These are phyloP conservation scores for Scedosporium boydii DNA, from an alignment of 2,329 filamentous ascomycete genomes.

Conservation along the genomic window DNA sequence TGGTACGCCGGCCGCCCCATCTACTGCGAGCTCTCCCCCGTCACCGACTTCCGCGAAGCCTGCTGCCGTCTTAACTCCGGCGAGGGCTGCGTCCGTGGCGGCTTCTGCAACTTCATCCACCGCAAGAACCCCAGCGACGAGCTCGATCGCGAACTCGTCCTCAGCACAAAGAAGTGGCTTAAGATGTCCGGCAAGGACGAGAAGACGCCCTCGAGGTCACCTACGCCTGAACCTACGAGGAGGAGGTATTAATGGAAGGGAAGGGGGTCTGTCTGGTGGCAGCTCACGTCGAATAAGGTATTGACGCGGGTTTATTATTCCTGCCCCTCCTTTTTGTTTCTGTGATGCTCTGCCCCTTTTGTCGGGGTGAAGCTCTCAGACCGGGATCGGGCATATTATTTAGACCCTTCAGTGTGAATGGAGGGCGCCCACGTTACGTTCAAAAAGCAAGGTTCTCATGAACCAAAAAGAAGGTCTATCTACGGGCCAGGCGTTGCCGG, in stretches of 20 bases:
- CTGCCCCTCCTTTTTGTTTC: too few relatives aligned
- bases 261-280: too few relatives aligned
- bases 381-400: too few relatives aligned
- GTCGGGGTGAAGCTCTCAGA: too few relatives aligned
- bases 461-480: background rate
- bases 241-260: constrained; percentile 48
- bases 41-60: constrained; percentile 96
- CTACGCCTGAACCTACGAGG: constrained; percentile 74
- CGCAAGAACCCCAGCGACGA: constrained; percentile 88
- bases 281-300: too few relatives aligned
- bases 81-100: constrained; percentile 89
- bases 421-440: too few relatives aligned
- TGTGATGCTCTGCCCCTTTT: too few relatives aligned
- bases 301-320: too few relatives aligned
- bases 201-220: constrained; percentile 71
- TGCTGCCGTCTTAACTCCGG: constrained; percentile 92
- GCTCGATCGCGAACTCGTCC: constrained; percentile 75
- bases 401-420: too few relatives aligned
- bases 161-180: constrained; percentile 95
- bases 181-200: constrained; percentile 75
- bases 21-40: constrained; percentile 94
- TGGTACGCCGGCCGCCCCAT: constrained; percentile 97
- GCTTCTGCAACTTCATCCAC: constrained; percentile 99
- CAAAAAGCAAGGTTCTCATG: background rate
- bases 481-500: background rate